Conservation (phyloP, 495 filamentous ascomycete genomes). For the Cairneyella variabilis region DNA sequence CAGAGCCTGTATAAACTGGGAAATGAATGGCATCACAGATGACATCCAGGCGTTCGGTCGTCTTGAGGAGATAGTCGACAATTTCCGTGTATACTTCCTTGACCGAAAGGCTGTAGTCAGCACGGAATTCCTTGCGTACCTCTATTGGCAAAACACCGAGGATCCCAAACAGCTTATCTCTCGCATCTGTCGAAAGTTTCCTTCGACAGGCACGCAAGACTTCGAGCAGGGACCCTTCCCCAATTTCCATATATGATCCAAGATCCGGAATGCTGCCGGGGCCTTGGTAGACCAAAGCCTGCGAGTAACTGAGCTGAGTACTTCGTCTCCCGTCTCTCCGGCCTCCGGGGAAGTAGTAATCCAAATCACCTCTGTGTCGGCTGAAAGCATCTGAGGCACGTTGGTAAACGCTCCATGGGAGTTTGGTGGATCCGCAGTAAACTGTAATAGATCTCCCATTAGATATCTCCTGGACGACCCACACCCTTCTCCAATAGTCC, state of each 20-base stretch:
- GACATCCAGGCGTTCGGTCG: conserved; percentile 42
- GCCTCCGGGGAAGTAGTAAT: background rate
- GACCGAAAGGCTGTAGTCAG: conserved; percentile 27
- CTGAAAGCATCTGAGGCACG: background rate
- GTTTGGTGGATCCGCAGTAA: background rate
- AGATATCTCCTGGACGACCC: background rate
- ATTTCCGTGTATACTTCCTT: conserved; percentile 29
- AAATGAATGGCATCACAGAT: conserved; percentile 63
- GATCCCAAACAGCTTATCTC: conserved; percentile 29
- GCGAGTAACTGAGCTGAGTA: background rate
- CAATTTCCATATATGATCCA: background rate
- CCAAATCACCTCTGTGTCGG: background rate
- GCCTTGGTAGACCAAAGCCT: background rate
- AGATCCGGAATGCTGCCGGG: background rate
- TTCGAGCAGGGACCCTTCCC: background rate
- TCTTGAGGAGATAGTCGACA: conserved; percentile 25
- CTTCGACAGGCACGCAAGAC: background rate
- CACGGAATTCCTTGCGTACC: conserved; percentile 20
- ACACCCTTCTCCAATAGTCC: background rate
- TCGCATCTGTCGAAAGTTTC: conserved; percentile 18
- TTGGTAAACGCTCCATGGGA: background rate
- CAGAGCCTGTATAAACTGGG: conserved; percentile 51
- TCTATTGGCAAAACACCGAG: conserved; percentile 22
- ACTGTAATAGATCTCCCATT: background rate
- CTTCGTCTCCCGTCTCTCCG: background rate